Conservation (phyloP, 768 basidiomycete species). For the Suillus weaverae region DNA sequence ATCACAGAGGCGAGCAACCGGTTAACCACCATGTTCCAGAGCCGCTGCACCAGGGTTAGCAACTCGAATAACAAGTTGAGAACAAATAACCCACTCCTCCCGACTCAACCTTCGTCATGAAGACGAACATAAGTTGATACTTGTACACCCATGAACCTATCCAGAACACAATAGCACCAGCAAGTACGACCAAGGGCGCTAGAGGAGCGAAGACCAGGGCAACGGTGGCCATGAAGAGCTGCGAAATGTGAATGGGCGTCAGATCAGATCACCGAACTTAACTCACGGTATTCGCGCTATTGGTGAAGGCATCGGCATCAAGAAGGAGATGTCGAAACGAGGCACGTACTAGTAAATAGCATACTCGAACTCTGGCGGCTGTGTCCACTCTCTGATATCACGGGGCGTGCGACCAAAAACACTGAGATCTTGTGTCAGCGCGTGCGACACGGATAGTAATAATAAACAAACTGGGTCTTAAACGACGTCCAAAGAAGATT, state of each 20-base stretch:
- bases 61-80: background rate
- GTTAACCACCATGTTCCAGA: constrained; percentile 95
- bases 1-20: constrained; percentile 75
- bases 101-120: constrained; percentile 83
- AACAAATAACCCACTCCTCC: constrained; percentile 69
- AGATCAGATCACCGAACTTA: constrained; percentile 5
- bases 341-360: constrained; percentile 74
- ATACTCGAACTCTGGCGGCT: constrained; percentile 88
- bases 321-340: background rate
- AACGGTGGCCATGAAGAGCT: constrained; percentile 92
- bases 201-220: constrained; percentile 93
- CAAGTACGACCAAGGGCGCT: constrained; percentile 85
- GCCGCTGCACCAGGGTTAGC: constrained; percentile 49
- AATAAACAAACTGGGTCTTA: constrained; percentile 65
- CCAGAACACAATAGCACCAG: constrained; percentile 87
- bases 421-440: constrained; percentile 35
- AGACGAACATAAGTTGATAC: constrained; percentile 96
- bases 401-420: constrained; percentile 87
- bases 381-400: constrained; percentile 87
- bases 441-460: background rate
- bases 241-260: constrained; percentile 13
- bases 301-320: constrained; percentile 6
- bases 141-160: constrained; percentile 87
- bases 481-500: constrained; percentile 86
- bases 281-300: constrained; percentile 58